A percentile compares a stretch with the other conserved stretches of the same genome.
phyloP scores from a whole-genome alignment of 2,329 filamentous ascomycete species.

The Hawksworthiomyces lignivorus region DNA sequence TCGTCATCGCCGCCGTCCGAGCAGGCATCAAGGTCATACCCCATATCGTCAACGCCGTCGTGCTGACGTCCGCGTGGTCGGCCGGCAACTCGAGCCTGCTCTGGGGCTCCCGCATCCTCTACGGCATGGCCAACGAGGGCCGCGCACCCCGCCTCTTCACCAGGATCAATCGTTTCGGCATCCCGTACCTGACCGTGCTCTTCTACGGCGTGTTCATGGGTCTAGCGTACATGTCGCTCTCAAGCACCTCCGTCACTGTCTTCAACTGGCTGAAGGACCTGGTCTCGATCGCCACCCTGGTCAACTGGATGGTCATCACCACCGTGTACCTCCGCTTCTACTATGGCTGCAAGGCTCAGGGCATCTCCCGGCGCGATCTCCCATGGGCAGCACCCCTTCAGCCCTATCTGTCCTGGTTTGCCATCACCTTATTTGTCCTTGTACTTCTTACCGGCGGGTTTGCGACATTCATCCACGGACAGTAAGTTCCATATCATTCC shows the following conservation, averaged over 20 bases:
- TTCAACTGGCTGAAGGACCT: conserved; percentile 33
- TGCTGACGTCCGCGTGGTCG: conserved; percentile 64
- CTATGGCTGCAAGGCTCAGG: conserved; percentile 55
- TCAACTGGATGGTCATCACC: conserved; percentile 59
- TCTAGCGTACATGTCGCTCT: conserved; percentile 46
- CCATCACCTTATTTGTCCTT: conserved; percentile 38
- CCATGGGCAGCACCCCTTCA: conserved; percentile 59
- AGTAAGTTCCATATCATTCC: conserved; percentile 11
- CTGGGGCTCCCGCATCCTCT: conserved; percentile 50
- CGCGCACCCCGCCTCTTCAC: conserved; percentile 51
- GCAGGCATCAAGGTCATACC: conserved; percentile 61
- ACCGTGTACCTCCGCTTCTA: conserved; percentile 63
- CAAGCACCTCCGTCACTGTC: conserved; percentile 16
- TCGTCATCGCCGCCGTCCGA: conserved; percentile 61
- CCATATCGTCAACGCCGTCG: conserved; percentile 66
- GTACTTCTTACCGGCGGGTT: conserved; percentile 23
- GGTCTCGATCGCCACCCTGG: conserved; percentile 59
- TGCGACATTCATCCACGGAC: conserved; percentile 22
- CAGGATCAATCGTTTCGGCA: conserved; percentile 41
- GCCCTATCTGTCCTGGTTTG: conserved; percentile 59
- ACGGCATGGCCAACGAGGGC: conserved; percentile 49
- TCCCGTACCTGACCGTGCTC: conserved; percentile 27
- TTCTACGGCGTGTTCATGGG: conserved; percentile 46
- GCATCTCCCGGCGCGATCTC: conserved; percentile 50
- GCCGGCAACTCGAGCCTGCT: conserved; percentile 59